phyloP scores from a whole-genome alignment of 179 eudicot species.

The Heliamphora ciliata region DNA sequence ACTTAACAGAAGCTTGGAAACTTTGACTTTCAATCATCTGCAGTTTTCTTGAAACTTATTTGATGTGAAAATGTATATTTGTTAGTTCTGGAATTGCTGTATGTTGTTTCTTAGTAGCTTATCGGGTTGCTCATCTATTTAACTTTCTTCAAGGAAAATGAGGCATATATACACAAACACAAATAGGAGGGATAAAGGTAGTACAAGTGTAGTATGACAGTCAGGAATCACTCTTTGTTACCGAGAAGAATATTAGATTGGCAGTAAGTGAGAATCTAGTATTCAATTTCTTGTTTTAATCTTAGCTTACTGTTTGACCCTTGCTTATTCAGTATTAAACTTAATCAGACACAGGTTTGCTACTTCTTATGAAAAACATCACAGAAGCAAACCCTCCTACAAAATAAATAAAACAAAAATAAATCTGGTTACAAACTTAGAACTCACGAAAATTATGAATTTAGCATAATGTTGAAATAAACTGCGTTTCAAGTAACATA shows the following conservation, averaged over 20 bases:
- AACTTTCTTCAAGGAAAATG: neutral
- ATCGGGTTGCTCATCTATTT: neutral
- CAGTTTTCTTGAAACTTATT: constrained; percentile 1
- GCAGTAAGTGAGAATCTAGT: neutral
- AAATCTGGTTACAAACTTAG: too few species aligned
- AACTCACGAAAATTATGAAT: too few species aligned
- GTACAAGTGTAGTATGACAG: constrained; percentile 4
- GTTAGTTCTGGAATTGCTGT: too few species aligned
- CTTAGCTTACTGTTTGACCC: neutral
- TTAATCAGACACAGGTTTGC: too few species aligned
- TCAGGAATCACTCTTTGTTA: neutral
- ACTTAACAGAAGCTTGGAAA: neutral
- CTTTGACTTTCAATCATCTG: neutral
- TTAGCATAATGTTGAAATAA: too few species aligned
- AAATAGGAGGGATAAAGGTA: neutral
- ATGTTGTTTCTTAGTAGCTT: neutral
- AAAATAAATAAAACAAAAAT: too few species aligned
- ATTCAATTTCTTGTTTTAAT: neutral
- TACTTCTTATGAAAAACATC: too few species aligned
- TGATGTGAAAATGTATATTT: neutral
- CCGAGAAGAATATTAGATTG: neutral
- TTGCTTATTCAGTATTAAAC: too few species aligned
- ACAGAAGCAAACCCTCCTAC: too few species aligned
- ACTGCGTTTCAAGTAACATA: too few species aligned
- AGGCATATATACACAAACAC: neutral